Conservation (phyloP, 257 asterid genomes). For the Salvia splendens region DNA sequence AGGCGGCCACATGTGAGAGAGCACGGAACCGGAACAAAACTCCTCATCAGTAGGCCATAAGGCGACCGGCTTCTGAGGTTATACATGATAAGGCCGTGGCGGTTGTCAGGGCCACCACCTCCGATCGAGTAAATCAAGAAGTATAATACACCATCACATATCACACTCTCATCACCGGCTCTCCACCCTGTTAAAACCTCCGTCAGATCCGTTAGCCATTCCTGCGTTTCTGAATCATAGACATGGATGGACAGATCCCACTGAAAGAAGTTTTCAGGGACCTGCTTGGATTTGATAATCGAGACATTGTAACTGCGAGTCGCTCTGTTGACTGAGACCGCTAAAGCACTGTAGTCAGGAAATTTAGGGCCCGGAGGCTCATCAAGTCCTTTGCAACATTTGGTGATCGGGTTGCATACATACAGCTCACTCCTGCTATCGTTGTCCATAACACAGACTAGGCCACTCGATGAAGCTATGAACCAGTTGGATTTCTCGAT, state of each 20-base stretch:
- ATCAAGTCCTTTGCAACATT: conserved; percentile 43
- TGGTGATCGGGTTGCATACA: conserved; percentile 82
- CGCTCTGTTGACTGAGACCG: conserved; percentile 50
- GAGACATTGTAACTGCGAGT: conserved; percentile 51
- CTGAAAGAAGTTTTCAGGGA: conserved; percentile 71
- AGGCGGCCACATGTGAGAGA: conserved; percentile 88
- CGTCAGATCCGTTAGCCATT: conserved; percentile 57
- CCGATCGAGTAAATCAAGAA: conserved; percentile 76
- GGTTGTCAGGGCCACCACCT: conserved; percentile 54
- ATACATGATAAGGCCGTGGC: conserved; percentile 72
- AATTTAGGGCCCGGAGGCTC: conserved; percentile 71
- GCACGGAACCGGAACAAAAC: conserved; percentile 78
- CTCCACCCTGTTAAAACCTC: conserved; percentile 87
- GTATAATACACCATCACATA: conserved; percentile 71
- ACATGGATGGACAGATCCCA: conserved; percentile 86
- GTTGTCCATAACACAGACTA: conserved; percentile 88
- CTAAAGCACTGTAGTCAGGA: conserved; percentile 78
- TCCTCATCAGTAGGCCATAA: conserved; percentile 51
- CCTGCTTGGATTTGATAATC: conserved; percentile 77
- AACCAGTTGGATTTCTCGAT: conserved; percentile 73
- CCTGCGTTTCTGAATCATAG: conserved; percentile 57
- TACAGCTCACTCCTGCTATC: conserved; percentile 70
- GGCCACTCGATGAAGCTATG: conserved; percentile 75
- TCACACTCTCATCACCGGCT: conserved; percentile 90
- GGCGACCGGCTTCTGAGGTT: conserved; percentile 47